A percentile compares a stretch with the other conserved stretches of the same genome.
Conservation (phyloP, 1,284 basidiomycete genomes). For the Tilletia indica region DNA sequence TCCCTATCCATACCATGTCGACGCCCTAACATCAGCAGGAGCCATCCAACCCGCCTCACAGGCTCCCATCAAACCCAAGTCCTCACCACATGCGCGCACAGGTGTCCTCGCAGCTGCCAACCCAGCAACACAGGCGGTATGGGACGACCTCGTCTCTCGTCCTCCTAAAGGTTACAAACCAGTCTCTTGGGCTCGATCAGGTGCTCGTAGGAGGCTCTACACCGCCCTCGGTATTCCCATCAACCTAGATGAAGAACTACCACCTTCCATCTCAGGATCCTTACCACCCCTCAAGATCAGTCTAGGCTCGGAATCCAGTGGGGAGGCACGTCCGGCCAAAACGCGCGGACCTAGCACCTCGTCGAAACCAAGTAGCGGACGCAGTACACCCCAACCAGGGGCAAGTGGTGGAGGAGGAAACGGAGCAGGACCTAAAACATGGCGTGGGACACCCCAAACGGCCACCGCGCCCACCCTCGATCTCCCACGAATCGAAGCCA, state of each 20-base stretch:
- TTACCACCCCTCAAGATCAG: slow-evolving; percentile 16
- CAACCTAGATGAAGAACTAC: slow-evolving; percentile 10
- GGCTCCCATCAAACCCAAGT: slow-evolving; percentile 9
- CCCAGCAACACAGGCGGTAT: not conserved
- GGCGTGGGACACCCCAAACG: not conserved
- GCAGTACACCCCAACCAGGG: slow-evolving; percentile 16
- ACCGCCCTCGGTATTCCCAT: slow-evolving; percentile 4
- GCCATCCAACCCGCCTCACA: slow-evolving; percentile 3
- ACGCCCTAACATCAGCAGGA: not conserved
- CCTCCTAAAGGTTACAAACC: slow-evolving; percentile 10
- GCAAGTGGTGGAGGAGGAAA: no score
- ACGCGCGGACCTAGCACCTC: not conserved
- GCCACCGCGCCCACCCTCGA: not conserved
- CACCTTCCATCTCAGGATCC: not conserved
- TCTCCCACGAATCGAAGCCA: not conserved
- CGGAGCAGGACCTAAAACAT: not conserved
- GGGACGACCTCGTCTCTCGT: slow-evolving; percentile 10
- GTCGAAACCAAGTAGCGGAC: not conserved
- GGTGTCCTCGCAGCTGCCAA: not conserved
- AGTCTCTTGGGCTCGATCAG: slow-evolving; percentile 4
- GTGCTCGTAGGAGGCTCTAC: slow-evolving; percentile 2
- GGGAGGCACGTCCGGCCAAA: not conserved
- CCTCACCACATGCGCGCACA: not conserved
- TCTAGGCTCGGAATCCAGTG: not conserved
- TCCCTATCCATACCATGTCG: slow-evolving; percentile 4